Percentiles rank a stretch among this genome's conserved stretches.
phyloP scores from a whole-genome alignment of 1,284 basidiomycete species.

The Cerioporus squamosus region DNA sequence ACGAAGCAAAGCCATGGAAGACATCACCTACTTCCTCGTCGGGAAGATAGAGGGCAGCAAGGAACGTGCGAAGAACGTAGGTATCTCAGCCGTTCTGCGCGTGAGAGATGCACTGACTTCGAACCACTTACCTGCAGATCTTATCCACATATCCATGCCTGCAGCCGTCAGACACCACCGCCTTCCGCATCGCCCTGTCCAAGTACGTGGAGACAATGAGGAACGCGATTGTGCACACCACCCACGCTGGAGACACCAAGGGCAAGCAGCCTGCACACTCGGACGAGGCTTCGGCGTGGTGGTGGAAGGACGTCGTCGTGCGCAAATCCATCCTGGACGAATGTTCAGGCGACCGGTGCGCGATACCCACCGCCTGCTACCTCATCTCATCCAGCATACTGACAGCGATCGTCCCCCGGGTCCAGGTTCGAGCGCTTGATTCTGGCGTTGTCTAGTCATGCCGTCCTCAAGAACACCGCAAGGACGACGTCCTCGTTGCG shows the following conservation, averaged over 20 bases:
- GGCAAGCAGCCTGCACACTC: slow-evolving; percentile 10
- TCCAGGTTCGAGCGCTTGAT: slow-evolving; percentile 54
- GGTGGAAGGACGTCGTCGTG: slow-evolving; percentile 59
- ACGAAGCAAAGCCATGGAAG: slow-evolving; percentile 54
- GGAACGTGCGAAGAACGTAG: slow-evolving; percentile 40
- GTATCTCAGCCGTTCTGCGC: neutral
- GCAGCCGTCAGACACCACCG: slow-evolving; percentile 51
- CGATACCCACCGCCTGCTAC: neutral
- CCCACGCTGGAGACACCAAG: slow-evolving; percentile 21
- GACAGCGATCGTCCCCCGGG: neutral
- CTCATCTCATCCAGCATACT: neutral
- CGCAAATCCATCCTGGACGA: slow-evolving; percentile 58
- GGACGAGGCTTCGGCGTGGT: slow-evolving; percentile 37
- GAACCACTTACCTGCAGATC: slow-evolving; percentile 38
- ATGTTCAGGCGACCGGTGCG: slow-evolving; percentile 54
- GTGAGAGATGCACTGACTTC: neutral
- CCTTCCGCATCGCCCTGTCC: slow-evolving; percentile 52
- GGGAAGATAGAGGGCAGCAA: slow-evolving; percentile 44
- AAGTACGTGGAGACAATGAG: slow-evolving; percentile 54
- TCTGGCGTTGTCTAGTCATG: slow-evolving; percentile 54
- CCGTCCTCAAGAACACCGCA: slow-evolving; percentile 38
- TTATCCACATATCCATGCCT: slow-evolving; percentile 53
- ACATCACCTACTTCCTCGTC: slow-evolving; percentile 53
- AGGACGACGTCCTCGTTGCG: slow-evolving; percentile 12
- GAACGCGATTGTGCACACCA: slow-evolving; percentile 39